Percentiles rank a stretch among this genome's conserved stretches.
phyloP scores from a whole-genome alignment of 2,329 filamentous ascomycete species.

The Bipolaris sorokiniana region DNA sequence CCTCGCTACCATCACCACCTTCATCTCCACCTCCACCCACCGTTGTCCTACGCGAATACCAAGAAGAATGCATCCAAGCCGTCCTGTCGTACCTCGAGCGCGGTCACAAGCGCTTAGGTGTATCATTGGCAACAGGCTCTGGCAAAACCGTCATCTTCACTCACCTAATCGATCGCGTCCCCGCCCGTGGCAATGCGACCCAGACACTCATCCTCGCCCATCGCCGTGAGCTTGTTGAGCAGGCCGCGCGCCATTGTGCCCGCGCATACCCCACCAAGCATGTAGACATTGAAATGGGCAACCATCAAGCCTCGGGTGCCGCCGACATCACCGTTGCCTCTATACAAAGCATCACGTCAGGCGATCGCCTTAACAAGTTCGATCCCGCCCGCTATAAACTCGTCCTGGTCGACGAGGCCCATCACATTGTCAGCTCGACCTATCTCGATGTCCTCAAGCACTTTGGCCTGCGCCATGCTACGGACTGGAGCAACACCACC shows the following conservation, averaged over 20 bases:
- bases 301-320: conserved; percentile 72
- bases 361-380: conserved; percentile 80
- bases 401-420: conserved; percentile 91
- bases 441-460: conserved; percentile 80
- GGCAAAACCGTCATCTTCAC: conserved; percentile 98
- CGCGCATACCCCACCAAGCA: conserved; percentile 78
- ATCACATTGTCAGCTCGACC: conserved; percentile 87
- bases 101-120: conserved; percentile 79
- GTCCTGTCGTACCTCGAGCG: conserved; percentile 71
- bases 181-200: conserved; percentile 62
- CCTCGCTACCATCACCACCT: conserved; percentile 15
- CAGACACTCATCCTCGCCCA: conserved; percentile 93
- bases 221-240: conserved; percentile 89
- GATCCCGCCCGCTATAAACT: conserved; percentile 83
- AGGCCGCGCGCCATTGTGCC: conserved; percentile 85
- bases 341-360: conserved; percentile 80
- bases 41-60: conserved; percentile 78
- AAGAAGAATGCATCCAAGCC: conserved; percentile 88
- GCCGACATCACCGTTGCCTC: conserved; percentile 96
- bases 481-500: conserved; percentile 41
- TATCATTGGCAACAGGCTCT: conserved; percentile 85
- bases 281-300: conserved; percentile 92
- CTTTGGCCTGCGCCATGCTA: conserved; percentile 70
- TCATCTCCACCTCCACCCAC: conserved; percentile 30
- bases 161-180: conserved; percentile 82